These are phyloP conservation scores for Acanthamoeba healyi DNA, from an alignment of 208 protist genomes.

Conservation along the genomic window DNA sequence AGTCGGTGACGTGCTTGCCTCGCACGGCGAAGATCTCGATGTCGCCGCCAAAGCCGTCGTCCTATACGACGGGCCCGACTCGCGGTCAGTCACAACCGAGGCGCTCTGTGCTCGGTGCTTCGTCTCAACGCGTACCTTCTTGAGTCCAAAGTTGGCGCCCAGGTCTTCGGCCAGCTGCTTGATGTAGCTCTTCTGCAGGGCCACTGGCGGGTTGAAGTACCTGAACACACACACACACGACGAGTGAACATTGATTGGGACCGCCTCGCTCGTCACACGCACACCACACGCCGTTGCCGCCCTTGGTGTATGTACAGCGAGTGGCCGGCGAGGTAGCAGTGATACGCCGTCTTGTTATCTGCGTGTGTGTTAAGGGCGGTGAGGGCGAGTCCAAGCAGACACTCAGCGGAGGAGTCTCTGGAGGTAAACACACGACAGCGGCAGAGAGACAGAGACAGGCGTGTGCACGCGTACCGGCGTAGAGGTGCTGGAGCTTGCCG, in stretches of 20 bases:
- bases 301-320: constrained; percentile 39
- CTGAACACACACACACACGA: background rate
- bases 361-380: background rate
- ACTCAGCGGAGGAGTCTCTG: no score
- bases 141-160: constrained; percentile 55
- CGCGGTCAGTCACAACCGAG: no score
- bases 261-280: no score
- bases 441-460: no score
- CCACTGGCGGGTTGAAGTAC: constrained; percentile 56
- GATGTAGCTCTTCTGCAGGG: constrained; percentile 55
- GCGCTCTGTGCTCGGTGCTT: no score
- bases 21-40: constrained; percentile 63
- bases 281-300: no score
- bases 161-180: constrained; percentile 65
- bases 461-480: background rate
- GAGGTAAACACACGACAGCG: background rate
- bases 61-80: no score
- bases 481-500: constrained; percentile 55
- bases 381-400: background rate
- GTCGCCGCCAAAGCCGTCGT: constrained; percentile 63
- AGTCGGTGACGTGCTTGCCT: constrained; percentile 62
- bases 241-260: background rate
- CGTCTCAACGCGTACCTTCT: constrained; percentile 28
- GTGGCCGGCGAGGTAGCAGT: constrained; percentile 68
- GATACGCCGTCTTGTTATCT: constrained; percentile 64